Base-by-base conservation (phyloP, 805 yeast species). In the Hyphopichia homilentoma region DNA sequence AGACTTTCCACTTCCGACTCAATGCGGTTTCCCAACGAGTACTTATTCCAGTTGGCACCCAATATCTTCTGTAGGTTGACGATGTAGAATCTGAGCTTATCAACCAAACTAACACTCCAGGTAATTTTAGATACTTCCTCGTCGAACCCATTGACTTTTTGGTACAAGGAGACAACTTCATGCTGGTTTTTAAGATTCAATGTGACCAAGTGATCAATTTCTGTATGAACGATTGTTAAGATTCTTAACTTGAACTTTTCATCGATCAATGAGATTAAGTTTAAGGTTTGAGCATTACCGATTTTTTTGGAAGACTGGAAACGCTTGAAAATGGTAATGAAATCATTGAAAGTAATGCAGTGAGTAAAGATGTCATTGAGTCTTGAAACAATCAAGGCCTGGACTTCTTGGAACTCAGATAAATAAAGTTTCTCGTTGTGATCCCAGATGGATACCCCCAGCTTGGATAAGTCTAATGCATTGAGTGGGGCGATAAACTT, bases 1-100 rank as follows among this genome's bases (percentile, higher is more conserved):
- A 84, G 61, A 0, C 61, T 53, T 2, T 51, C 43, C 16, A 75
- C 65, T 38, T 77, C 84, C 2, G 61, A 52, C 7, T 70, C 61
- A 1, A 90, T 71, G 39, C 70, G 74, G 32, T 68, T 71, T 0
- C 96, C 96, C 9, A 51, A 27, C 2, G 70, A 54, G 39, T 56
- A 66, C 29, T 60, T 54, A 25, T 45, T 44, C 73, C 73, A 66
- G 23, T 52, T 54, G 3, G 32, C 28, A 1, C 73, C 73, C 15
- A 63, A 45, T 5, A 58, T 27, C n/a, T 27, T 35, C 6, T 41
- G 34, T 11, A 66, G 43, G 24, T 44, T 45, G 0, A n/a, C 20
- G 8, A 45, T 29, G 34, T 58, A 63, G 36, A 48, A 57, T 9
- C 41, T 30, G 4, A 56, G 21, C 34, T 59, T 61, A 5, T 43